Percentiles rank a stretch among this genome's conserved stretches.
phyloP scores from a whole-genome alignment of 257 asterid genomes.

The Penstemon eatonii region DNA sequence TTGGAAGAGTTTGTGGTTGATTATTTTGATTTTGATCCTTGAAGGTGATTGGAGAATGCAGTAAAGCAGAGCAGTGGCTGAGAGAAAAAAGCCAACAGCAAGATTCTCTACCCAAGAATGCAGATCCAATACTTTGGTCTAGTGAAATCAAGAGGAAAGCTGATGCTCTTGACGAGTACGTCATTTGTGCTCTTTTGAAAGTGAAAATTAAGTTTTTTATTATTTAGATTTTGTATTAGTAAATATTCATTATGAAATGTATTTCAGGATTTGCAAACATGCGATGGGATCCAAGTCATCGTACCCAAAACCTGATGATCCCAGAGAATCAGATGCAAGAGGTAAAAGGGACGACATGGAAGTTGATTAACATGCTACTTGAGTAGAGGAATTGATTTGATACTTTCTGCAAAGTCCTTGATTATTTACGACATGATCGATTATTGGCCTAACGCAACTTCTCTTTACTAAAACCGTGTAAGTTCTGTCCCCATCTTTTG shows the following conservation, averaged over 20 bases:
- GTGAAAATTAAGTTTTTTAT: slow-evolving; percentile 9
- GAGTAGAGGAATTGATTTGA: too few relatives aligned
- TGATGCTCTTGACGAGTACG: slow-evolving; percentile 74
- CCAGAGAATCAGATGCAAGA: slow-evolving; percentile 39
- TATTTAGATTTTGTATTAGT: slow-evolving; percentile 14
- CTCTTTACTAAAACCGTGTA: slow-evolving; percentile 19
- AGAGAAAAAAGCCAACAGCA: slow-evolving; percentile 71
- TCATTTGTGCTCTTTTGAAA: slow-evolving; percentile 24
- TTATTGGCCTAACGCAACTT: slow-evolving; percentile 21
- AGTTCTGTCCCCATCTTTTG: slow-evolving; percentile 24
- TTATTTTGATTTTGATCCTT: slow-evolving; percentile 28
- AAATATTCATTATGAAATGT: slow-evolving; percentile 17
- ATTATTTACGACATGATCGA: neutral
- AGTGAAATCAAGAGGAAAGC: slow-evolving; percentile 64
- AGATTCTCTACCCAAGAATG: slow-evolving; percentile 71
- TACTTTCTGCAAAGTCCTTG: too few relatives aligned
- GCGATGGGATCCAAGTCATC: slow-evolving; percentile 44
- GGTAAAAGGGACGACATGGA: slow-evolving; percentile 50
- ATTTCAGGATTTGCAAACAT: slow-evolving; percentile 75
- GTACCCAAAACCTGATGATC: slow-evolving; percentile 37
- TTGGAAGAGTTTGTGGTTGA: slow-evolving; percentile 5
- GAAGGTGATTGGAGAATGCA: slow-evolving; percentile 78
- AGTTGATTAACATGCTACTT: slow-evolving; percentile 38
- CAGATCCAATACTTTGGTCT: slow-evolving; percentile 80
- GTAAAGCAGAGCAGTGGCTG: slow-evolving; percentile 83